Evolutionary conservation across 2,329 filamentous ascomycete genomes (phyloP).

Genomic region (Huntiella omanensis): DNA sequence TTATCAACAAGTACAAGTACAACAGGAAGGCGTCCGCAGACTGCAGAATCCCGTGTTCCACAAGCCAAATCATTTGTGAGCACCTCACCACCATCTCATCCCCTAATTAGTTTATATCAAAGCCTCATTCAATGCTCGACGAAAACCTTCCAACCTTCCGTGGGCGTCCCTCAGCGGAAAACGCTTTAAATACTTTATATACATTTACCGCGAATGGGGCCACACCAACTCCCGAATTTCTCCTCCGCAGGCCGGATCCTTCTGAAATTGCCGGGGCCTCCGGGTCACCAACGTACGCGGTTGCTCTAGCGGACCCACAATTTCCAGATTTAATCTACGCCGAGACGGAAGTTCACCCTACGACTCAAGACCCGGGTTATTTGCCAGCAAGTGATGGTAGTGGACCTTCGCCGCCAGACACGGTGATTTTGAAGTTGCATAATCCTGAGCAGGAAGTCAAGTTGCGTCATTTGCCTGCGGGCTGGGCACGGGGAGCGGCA

Average conservation of each 20-base stretch:
- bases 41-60: neutral
- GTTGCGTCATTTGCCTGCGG: conserved; percentile 51
- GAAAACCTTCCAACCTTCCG: conserved; percentile 70
- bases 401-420: conserved; percentile 31
- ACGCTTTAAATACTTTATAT: conserved; percentile 36
- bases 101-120: too few species aligned
- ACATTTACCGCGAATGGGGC: conserved; percentile 55
- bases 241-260: conserved; percentile 60
- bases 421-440: conserved; percentile 77
- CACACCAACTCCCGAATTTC: conserved; percentile 62
- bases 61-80: too few species aligned
- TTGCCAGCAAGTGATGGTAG: conserved; percentile 4
- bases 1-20: too few species aligned
- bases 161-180: conserved; percentile 32
- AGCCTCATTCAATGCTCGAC: conserved; percentile 50
- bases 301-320: conserved; percentile 67
- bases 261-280: conserved; percentile 19
- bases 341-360: conserved; percentile 63
- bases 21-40: too few species aligned
- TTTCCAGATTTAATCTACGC: conserved; percentile 68
- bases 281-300: conserved; percentile 45
- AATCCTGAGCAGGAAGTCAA: conserved; percentile 73
- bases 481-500: conserved; percentile 60
- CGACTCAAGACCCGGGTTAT: conserved; percentile 50
- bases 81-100: too few species aligned